These are phyloP conservation scores for Calycina marina DNA, from an alignment of 2,329 filamentous ascomycete species.

Conservation along the genomic window DNA sequence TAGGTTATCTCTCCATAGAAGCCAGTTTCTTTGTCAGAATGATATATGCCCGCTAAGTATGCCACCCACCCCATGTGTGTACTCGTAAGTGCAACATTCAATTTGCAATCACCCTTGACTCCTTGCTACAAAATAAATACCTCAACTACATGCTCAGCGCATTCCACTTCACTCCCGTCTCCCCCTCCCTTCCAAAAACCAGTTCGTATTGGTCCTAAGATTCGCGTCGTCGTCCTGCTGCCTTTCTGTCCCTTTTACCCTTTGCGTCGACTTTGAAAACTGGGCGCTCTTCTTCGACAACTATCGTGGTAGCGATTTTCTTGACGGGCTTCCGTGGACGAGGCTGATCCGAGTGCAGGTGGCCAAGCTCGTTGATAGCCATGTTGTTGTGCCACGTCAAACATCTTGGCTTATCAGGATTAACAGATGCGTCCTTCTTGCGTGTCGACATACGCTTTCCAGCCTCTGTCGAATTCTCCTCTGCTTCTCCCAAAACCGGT, in stretches of 20 bases:
- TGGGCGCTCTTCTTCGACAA: slow-evolving; percentile 25
- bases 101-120: too few relatives aligned
- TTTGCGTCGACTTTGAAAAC: slow-evolving; percentile 21
- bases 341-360: slow-evolving; percentile 44
- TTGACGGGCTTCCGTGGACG: slow-evolving; percentile 26
- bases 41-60: too few relatives aligned
- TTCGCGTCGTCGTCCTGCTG: background rate
- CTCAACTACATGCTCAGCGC: too few relatives aligned
- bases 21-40: too few relatives aligned
- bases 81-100: too few relatives aligned
- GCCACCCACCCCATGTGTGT: too few relatives aligned
- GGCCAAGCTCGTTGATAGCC: slow-evolving; percentile 40
- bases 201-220: too few relatives aligned
- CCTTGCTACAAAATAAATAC: too few relatives aligned
- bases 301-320: slow-evolving; percentile 12
- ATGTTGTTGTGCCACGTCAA: slow-evolving; percentile 51
- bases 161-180: too few relatives aligned
- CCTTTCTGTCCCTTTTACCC: slow-evolving; percentile 11
- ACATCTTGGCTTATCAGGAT: slow-evolving; percentile 40
- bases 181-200: too few relatives aligned
- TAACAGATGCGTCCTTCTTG: slow-evolving; percentile 40
- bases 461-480: slow-evolving; percentile 30
- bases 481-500: slow-evolving; percentile 24
- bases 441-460: slow-evolving; percentile 43
- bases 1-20: too few relatives aligned